Evolutionary conservation across 148 eudicot species (phyloP).

Genomic region (Rhododendron kiyosumense): DNA sequence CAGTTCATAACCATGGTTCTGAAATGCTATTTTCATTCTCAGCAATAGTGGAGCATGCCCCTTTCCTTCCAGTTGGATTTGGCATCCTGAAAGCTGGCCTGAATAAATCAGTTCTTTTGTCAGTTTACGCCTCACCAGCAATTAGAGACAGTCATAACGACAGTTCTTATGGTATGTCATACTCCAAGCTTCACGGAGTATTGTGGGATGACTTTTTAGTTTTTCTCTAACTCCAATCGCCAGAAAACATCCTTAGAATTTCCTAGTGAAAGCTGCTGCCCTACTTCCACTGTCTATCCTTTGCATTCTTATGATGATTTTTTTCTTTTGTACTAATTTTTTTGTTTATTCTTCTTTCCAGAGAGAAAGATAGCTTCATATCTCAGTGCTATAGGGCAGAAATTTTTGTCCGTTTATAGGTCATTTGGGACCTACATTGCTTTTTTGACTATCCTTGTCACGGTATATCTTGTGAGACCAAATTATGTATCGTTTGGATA

Average conservation of each 20-base stretch:
- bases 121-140: slow-evolving; percentile 75
- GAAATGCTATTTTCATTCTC: slow-evolving; percentile 91
- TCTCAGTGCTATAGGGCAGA: slow-evolving; percentile 77
- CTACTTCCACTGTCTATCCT: slow-evolving; percentile 1
- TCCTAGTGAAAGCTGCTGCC: background rate
- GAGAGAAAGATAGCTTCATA: slow-evolving; percentile 89
- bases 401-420: slow-evolving; percentile 61
- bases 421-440: slow-evolving; percentile 95
- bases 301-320: background rate
- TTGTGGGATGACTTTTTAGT: background rate
- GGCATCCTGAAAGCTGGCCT: slow-evolving; percentile 95
- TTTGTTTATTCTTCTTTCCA: slow-evolving; percentile 35
- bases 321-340: slow-evolving; percentile 11
- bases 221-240: background rate
- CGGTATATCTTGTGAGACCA: slow-evolving; percentile 81
- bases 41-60: slow-evolving; percentile 89
- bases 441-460: slow-evolving; percentile 73
- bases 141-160: slow-evolving; percentile 38
- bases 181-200: background rate
- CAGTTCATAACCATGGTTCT: slow-evolving; percentile 88
- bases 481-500: slow-evolving; percentile 90
- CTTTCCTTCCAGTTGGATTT: slow-evolving; percentile 89
- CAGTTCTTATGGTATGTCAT: slow-evolving; percentile 60
- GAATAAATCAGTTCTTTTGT: slow-evolving; percentile 88
- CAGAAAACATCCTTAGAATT: background rate